Evolutionary conservation across 768 basidiomycete species (phyloP).

Genomic region (Leccinum incarnatum): DNA sequence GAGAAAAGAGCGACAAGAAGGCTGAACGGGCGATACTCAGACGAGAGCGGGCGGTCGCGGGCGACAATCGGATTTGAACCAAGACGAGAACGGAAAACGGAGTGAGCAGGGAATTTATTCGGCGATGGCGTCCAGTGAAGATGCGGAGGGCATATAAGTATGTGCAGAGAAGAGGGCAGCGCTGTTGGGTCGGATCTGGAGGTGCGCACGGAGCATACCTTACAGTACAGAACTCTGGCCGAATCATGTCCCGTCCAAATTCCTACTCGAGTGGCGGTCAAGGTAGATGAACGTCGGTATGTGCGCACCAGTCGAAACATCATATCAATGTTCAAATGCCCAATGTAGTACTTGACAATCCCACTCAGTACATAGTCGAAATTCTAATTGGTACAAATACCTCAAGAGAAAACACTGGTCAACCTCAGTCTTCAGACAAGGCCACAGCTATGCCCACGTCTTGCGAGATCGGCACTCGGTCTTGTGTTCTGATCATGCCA

Average conservation of each 20-base stretch:
- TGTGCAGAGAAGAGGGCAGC: not conserved
- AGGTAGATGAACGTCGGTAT: not conserved
- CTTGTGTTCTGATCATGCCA: constrained; percentile 17
- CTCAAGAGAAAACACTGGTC: not conserved
- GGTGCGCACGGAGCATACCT: not conserved
- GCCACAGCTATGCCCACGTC: not conserved
- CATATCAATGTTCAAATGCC: not conserved
- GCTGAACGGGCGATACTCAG: too few relatives aligned
- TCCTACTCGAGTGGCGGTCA: not conserved
- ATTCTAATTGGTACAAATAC: too few relatives aligned
- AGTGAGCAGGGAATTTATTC: too few relatives aligned
- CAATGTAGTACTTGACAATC: not conserved
- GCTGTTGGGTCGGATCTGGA: not conserved
- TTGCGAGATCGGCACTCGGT: constrained; percentile 1
- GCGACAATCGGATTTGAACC: too few relatives aligned
- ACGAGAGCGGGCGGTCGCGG: too few relatives aligned
- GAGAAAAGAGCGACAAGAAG: too few relatives aligned
- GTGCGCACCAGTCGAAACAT: not conserved
- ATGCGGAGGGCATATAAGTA: too few relatives aligned
- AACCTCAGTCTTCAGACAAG: not conserved
- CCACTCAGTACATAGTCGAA: not conserved
- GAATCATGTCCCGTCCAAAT: too few relatives aligned
- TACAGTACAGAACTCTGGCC: not conserved
- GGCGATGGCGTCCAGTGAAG: too few relatives aligned
- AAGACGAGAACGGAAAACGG: too few relatives aligned